These are phyloP conservation scores for Adiantum capillusveneris DNA, from an alignment of 75 land plant genomes.

Conservation along the genomic window DNA sequence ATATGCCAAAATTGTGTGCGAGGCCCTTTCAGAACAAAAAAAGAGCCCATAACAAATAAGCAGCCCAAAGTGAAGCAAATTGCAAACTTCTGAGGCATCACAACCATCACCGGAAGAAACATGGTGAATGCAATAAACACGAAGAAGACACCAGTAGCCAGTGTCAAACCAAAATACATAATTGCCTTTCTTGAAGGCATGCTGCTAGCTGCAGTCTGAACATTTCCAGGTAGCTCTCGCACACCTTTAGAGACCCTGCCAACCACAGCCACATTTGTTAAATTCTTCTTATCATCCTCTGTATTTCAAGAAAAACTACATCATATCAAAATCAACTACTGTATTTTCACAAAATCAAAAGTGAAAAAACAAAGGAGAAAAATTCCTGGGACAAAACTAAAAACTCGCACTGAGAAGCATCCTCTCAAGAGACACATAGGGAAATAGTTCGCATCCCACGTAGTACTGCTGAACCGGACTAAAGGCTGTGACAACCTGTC, in stretches of 20 bases:
- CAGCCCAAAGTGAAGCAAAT: conserved; percentile 93
- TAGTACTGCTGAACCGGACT: too few species aligned
- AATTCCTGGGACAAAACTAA: too few species aligned
- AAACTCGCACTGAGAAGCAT: too few species aligned
- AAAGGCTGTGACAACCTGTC: too few species aligned
- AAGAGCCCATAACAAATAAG: conserved; percentile 79
- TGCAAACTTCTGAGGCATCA: conserved; percentile 98
- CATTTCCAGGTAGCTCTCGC: conserved; percentile 76
- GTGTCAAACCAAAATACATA: conserved; percentile 69
- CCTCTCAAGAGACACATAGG: too few species aligned
- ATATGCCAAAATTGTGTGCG: conserved; percentile 83
- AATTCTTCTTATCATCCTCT: too few species aligned
- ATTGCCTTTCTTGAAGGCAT: conserved; percentile 88
- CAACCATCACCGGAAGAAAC: conserved; percentile 95
- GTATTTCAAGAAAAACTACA: too few species aligned
- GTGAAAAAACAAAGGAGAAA: too few species aligned
- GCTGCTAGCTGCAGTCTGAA: conserved; percentile 75
- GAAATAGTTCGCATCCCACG: too few species aligned
- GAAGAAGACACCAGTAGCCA: conserved; percentile 86
- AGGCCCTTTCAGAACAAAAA: conserved; percentile 93
- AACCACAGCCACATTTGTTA: not conserved
- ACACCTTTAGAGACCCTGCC: conserved; percentile 89
- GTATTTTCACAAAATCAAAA: too few species aligned
- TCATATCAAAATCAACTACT: too few species aligned
- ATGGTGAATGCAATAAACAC: conserved; percentile 84